Evolutionary conservation across 176 grass and related monocot species (phyloP).

Genomic region (Aechmea fasciata): DNA sequence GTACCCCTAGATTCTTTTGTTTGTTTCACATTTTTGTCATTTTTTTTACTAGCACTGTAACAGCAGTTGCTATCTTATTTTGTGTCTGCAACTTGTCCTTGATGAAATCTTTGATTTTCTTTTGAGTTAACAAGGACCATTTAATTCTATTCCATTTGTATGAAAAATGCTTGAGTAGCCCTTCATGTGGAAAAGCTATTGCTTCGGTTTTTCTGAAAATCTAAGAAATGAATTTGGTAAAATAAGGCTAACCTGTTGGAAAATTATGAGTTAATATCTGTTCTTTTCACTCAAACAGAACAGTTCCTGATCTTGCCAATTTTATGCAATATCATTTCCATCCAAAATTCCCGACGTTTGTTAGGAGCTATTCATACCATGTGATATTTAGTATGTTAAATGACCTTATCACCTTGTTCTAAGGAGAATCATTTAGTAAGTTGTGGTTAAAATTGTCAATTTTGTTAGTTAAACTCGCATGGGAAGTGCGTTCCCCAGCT

Average conservation of each 20-base stretch:
- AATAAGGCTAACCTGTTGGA: too few relatives aligned
- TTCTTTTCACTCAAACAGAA: slow-evolving; percentile 8
- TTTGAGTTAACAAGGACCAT: neutral
- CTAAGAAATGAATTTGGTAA: too few relatives aligned
- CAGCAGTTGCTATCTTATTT: neutral
- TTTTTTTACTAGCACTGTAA: neutral
- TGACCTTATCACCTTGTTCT: neutral
- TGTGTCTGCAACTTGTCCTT: neutral
- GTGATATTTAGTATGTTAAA: neutral
- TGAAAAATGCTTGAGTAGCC: neutral
- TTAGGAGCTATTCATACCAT: too few relatives aligned
- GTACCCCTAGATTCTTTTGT: neutral
- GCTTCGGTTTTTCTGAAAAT: too few relatives aligned
- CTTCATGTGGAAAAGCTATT: neutral
- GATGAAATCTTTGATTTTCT: neutral
- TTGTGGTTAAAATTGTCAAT: neutral
- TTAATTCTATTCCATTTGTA: neutral
- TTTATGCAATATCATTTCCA: too few relatives aligned
- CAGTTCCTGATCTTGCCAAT: too few relatives aligned
- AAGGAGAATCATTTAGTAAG: neutral
- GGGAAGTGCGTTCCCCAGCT: too few relatives aligned
- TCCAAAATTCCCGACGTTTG: too few relatives aligned
- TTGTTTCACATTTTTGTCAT: neutral
- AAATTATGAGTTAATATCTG: neutral
- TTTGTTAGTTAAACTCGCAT: too few relatives aligned